Conservation (phyloP, 2,329 filamentous ascomycete genomes). For the Ascocoryne sarcoides region DNA sequence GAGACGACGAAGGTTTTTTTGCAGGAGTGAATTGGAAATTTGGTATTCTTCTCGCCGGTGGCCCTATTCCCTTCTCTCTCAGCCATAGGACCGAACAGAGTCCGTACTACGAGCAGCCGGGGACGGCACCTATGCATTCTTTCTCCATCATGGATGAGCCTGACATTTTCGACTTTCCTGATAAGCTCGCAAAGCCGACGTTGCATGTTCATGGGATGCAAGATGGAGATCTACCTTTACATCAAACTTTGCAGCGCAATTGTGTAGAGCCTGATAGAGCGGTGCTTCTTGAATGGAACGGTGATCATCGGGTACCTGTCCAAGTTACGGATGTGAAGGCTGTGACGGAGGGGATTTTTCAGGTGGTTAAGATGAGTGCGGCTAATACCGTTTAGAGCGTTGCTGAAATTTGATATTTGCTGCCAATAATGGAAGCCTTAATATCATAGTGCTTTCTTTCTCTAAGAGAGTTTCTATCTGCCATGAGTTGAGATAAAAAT, state of each 20-base stretch:
- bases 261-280: constrained; percentile 50
- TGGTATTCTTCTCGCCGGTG: neutral
- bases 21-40: neutral
- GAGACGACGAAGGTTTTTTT: too few species aligned
- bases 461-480: too few species aligned
- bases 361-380: too few species aligned
- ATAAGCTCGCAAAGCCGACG: constrained; percentile 42
- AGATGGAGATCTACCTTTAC: constrained; percentile 51
- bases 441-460: too few species aligned
- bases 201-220: constrained; percentile 59
- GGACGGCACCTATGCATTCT: too few species aligned
- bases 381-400: too few species aligned
- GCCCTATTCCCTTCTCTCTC: neutral
- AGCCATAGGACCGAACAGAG: too few species aligned
- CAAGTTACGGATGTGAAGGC: constrained; percentile 51
- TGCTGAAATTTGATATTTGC: too few species aligned
- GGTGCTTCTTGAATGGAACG: constrained; percentile 63
- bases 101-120: too few species aligned
- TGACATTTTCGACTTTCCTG: neutral
- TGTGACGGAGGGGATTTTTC: neutral
- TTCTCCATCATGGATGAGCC: neutral
- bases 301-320: constrained; percentile 61
- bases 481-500: too few species aligned
- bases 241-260: constrained; percentile 44
- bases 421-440: too few species aligned